These are phyloP conservation scores for Zelopaecilomyces penicillatus DNA, from an alignment of 2,329 filamentous ascomycete species.

Conservation along the genomic window DNA sequence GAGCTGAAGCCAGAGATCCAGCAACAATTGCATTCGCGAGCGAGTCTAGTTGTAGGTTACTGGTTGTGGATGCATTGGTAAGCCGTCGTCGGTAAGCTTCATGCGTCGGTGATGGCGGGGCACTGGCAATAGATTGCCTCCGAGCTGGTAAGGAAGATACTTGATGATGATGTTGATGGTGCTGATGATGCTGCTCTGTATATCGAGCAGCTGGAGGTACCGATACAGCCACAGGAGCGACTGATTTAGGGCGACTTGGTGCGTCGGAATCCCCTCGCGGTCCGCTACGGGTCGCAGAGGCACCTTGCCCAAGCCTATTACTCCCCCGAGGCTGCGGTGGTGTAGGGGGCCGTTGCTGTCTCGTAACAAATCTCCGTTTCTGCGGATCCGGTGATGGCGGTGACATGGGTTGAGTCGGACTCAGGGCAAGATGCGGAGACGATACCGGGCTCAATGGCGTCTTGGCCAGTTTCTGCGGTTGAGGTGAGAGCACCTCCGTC, in stretches of 20 bases:
- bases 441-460: slow-evolving; percentile 22
- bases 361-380: slow-evolving; percentile 16
- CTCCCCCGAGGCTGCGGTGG: slow-evolving; percentile 27
- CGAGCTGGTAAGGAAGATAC: slow-evolving; percentile 9
- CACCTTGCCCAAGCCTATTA: slow-evolving; percentile 10
- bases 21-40: slow-evolving; percentile 69
- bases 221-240: neutral
- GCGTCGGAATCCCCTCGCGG: slow-evolving; percentile 9
- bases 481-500: slow-evolving; percentile 22
- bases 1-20: slow-evolving; percentile 60
- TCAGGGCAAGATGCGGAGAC: slow-evolving; percentile 18
- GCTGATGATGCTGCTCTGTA: neutral
- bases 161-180: neutral
- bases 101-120: slow-evolving; percentile 29
- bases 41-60: slow-evolving; percentile 49
- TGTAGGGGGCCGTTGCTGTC: slow-evolving; percentile 24
- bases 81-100: slow-evolving; percentile 19
- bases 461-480: slow-evolving; percentile 23
- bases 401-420: slow-evolving; percentile 12
- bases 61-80: slow-evolving; percentile 20
- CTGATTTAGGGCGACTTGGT: neutral
- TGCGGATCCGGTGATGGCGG: slow-evolving; percentile 20
- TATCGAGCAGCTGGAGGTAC: slow-evolving; percentile 1
- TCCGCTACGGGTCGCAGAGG: slow-evolving; percentile 1
- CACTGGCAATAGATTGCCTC: slow-evolving; percentile 16